These are phyloP conservation scores for Chondrus crispus DNA, from an alignment of 23 red algal species.

Conservation along the genomic window DNA sequence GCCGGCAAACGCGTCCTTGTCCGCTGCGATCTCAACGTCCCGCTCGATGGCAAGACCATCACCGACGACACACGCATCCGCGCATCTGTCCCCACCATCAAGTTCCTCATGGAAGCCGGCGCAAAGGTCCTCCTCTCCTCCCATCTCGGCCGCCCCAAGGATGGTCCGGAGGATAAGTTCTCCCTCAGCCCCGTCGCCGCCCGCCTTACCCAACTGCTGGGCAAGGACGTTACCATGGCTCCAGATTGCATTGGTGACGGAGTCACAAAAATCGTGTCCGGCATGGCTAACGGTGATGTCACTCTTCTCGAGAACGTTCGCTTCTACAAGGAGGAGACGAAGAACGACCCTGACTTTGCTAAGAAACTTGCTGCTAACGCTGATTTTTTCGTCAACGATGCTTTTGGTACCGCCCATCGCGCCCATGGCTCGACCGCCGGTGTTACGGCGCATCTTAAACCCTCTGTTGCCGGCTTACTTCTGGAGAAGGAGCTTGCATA, in stretches of 20 bases:
- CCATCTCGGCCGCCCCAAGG: slow-evolving; percentile 96
- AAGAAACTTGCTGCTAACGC: slow-evolving; percentile 87
- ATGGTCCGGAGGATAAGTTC: slow-evolving; percentile 99
- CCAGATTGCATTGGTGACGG: slow-evolving; percentile 92
- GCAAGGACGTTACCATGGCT: slow-evolving; percentile 90
- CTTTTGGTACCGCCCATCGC: slow-evolving; percentile 97
- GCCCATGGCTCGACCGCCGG: slow-evolving; percentile 96
- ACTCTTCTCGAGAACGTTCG: slow-evolving; percentile 96
- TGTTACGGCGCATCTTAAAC: slow-evolving; percentile 81
- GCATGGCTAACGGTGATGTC: slow-evolving; percentile 86
- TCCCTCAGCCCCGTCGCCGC: slow-evolving; percentile 86
- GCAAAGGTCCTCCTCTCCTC: slow-evolving; percentile 97
- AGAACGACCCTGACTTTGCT: slow-evolving; percentile 87
- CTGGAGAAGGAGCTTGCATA: slow-evolving; percentile 98
- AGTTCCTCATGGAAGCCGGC: slow-evolving; percentile 82
- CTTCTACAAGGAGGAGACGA: slow-evolving; percentile 98
- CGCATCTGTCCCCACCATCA: slow-evolving; percentile 93
- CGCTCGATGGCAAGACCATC: slow-evolving; percentile 96
- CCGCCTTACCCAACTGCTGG: slow-evolving; percentile 81
- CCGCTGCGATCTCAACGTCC: slow-evolving; percentile 97
- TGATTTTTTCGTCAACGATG: slow-evolving; percentile 97
- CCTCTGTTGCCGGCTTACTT: slow-evolving; percentile 91
- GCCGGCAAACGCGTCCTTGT: slow-evolving; percentile 92
- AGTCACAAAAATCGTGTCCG: slow-evolving; percentile 56
- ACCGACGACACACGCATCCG: slow-evolving; percentile 97